Percentiles rank a stretch among this genome's conserved stretches.
Conservation (phyloP, 257 asterid genomes). For the Solanum acaule region DNA sequence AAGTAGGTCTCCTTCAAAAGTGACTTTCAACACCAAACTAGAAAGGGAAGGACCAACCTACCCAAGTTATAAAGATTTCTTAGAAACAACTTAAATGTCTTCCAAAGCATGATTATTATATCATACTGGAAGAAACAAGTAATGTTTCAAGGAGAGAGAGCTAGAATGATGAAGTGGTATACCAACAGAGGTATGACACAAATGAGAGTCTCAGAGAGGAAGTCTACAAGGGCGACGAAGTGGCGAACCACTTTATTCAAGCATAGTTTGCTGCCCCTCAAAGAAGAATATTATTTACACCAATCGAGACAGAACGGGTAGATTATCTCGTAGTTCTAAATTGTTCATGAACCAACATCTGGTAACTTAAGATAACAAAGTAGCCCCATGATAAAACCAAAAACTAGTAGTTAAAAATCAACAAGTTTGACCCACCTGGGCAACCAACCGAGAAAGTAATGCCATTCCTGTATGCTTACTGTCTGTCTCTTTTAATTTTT, state of each 20-base stretch:
- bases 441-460: constrained; percentile 81
- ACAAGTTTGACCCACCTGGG: constrained; percentile 50
- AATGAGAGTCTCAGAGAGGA: not conserved
- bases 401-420: constrained; percentile 2
- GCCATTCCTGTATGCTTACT: constrained; percentile 68
- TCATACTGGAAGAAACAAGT: not conserved
- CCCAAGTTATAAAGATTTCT: not conserved
- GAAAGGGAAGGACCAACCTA: not conserved
- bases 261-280: not conserved
- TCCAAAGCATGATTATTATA: not conserved
- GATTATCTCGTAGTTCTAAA: not conserved
- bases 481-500: constrained; percentile 44
- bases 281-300: not conserved
- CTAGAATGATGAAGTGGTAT: not conserved
- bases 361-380: constrained; percentile 10
- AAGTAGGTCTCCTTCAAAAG: not conserved
- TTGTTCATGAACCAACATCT: not conserved
- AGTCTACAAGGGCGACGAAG: not conserved
- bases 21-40: not conserved
- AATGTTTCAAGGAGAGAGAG: not conserved
- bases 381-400: constrained; percentile 1
- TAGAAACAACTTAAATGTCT: not conserved
- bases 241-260: not conserved
- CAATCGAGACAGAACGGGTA: not conserved
- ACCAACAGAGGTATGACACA: not conserved